Evolutionary conservation across 805 yeast genomes (phyloP), one percentile per base, ranked within the genome.

Genomic region (Hanseniaspora valbyensis): DNA sequence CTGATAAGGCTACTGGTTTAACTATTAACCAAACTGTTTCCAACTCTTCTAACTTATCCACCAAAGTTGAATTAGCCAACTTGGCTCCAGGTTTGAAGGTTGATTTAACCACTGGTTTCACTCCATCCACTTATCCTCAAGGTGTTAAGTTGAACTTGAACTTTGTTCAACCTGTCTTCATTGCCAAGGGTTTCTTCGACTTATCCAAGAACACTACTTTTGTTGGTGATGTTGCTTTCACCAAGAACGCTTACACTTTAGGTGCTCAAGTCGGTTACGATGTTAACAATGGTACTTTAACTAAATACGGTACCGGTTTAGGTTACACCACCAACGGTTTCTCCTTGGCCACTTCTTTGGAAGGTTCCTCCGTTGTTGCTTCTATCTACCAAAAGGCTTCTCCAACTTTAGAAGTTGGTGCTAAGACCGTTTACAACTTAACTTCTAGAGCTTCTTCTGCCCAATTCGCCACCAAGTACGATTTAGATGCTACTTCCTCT

Each of bases 201-300:
- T 75, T 90, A 66, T 76, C 89, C 68, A 89, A 90, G 77, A 95
- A 95, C 61, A 96, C 97, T 61, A 75, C 83, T 59, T 92, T 95
- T 69, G 80, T 86, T 60, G 96, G 96, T 72, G 96, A 92, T 71
- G 77, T 87, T 66, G 81, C 95, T 57, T 78, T 89, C 63, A 95
- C 95, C 64, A 95, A 86, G 73, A 95, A 88, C 62, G 96, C 96
- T 62, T 82, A 88, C 78, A 80, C 94, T 60, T 90, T 90, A 61
- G 98, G 98, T 73, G 95, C 89, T 60, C 95, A 92, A 74, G 80
- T 90, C 66, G 92, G 95, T 62, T 92, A 92, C 77, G 97, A 92
- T 74, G 86, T 92, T 66, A 76, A 85, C 61, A 77, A 84, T 59
- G 97, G 96, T 65, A 77, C 86, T 70, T 81, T 92, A 67, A 84